Base-by-base conservation (phyloP, 192 early-diverging fungal species). In the Chytriomyces sp. region DNA sequence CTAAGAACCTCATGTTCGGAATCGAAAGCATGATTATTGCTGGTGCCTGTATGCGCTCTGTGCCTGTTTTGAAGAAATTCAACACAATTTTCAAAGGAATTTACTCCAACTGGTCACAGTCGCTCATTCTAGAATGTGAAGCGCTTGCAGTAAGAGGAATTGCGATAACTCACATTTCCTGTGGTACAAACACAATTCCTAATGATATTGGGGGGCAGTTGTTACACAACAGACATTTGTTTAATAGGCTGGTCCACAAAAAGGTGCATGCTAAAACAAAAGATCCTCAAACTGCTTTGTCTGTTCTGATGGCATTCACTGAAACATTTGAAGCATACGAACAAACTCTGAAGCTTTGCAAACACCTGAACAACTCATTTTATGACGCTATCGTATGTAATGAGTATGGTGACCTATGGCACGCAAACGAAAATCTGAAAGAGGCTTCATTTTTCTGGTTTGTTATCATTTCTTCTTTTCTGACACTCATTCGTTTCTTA, bases 361-460 rank as follows among this genome's bases (percentile, higher is more conserved):
- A 19, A 6, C 39, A 10, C 14, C 10, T 12, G 33, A n/a, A 14
- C 14, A 22, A 49, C 22, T 22, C 44, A 1, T 40, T 28, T 14
- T 22, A 30, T 10, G n/a, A 19, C n/a, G 19, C 37, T 0, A 49
- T 40, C 5, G 36, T 59, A 31, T 70, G 37, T 40, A 70, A 41
- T 39, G 68, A 70, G 26, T 70, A 28, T 59, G 68, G 68, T 59
- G 68, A 70, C 22, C 59, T 70, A 31, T 70, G 68, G 68, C 52
- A 28, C 44, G 34, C 68, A 12, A 70, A 70, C 28, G 40, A 49
- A 57, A 28, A 70, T n/a, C 17, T 70, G 12, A 6, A 19, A 59
- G 36, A 70, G 54, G 54, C 55, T 1, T 30, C 30, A 17, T 59
- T 28, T 39, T 70, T 58, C 33, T 70, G 68, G 68, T 70, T 25